Percentiles rank a stretch among this genome's conserved stretches.
phyloP scores from a whole-genome alignment of 257 asterid genomes.

The Salvia splendens region DNA sequence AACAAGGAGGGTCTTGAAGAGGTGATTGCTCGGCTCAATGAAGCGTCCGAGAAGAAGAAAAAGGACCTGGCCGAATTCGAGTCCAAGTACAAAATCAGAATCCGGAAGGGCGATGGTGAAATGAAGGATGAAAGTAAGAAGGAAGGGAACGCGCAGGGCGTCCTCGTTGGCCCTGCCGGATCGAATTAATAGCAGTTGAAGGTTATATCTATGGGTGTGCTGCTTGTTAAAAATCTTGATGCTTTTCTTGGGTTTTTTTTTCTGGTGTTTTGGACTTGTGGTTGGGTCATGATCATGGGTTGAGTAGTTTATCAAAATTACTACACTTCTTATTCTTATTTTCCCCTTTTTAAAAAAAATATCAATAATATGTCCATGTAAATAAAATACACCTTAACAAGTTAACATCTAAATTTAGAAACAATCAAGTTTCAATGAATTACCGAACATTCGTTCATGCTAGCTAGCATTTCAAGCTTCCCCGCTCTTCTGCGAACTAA shows the following conservation, averaged over 20 bases:
- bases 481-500: too few species aligned
- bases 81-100: constrained; percentile 85
- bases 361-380: too few species aligned
- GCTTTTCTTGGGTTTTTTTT: neutral
- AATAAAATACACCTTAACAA: too few species aligned
- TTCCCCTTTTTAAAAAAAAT: too few species aligned
- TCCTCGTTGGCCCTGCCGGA: constrained; percentile 89
- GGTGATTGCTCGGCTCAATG: constrained; percentile 77
- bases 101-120: constrained; percentile 66
- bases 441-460: too few species aligned
- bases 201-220: neutral
- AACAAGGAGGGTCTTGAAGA: constrained; percentile 94
- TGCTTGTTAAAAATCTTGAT: constrained; percentile 15
- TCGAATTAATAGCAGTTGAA: constrained; percentile 37
- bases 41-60: constrained; percentile 87
- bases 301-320: too few species aligned
- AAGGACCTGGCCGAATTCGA: constrained; percentile 77
- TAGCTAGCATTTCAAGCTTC: too few species aligned
- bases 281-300: too few species aligned
- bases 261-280: too few species aligned
- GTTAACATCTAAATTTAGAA: too few species aligned
- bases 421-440: too few species aligned
- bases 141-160: constrained; percentile 97
- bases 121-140: constrained; percentile 79
- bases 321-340: too few species aligned